Evolutionary conservation across 1,139 yeast genomes (phyloP), one percentile per base, ranked within the genome.

Genomic region (Kazachstania sp.): DNA sequence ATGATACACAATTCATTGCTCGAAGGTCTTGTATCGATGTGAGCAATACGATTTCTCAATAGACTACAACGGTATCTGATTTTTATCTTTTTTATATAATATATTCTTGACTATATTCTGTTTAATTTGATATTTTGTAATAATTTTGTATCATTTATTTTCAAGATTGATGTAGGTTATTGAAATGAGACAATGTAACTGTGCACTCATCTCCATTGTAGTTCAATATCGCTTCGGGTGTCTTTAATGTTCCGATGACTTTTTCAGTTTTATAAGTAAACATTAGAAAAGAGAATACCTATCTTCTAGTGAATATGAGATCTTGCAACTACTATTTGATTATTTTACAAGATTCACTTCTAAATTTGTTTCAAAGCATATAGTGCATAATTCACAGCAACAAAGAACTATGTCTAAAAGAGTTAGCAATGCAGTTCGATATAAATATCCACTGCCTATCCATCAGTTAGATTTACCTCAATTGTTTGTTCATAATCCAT

Each of bases 51-150:
- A 78, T 78, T 79, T 79, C 83, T 80, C 83, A 80, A 39, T 37
- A 82, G 97, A 90, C 97, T 88, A 88, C 97, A 88, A 88, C 97
- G 97, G 97, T 88, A 88, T 88, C 97, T 88, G 97, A 88, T 49
- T 37, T 44, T 45, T 38, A 18, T 23, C 30, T 32, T 32, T 32
- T 32, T n/a, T 32, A 30, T 32, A 7, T 32, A 32, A 13, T 6
- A 23, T 7, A 9, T 23, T 7, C 28, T 23, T 23, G 28, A 3
- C 8, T 23, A 23, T 23, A 23, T 2, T 23, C 8, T 23, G n/a
- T 23, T 23, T 23, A 7, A 23, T 9, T 23, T 23, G 28, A 23
- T 23, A 23, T 23, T 23, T 9, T 23, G 2, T 23, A 23, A 23
- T 23, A 4, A n/a, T n/a, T n/a, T n/a, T n/a, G n/a, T n/a, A n/a